phyloP scores from a whole-genome alignment of 208 protist species.

The Crithidia sp. region DNA sequence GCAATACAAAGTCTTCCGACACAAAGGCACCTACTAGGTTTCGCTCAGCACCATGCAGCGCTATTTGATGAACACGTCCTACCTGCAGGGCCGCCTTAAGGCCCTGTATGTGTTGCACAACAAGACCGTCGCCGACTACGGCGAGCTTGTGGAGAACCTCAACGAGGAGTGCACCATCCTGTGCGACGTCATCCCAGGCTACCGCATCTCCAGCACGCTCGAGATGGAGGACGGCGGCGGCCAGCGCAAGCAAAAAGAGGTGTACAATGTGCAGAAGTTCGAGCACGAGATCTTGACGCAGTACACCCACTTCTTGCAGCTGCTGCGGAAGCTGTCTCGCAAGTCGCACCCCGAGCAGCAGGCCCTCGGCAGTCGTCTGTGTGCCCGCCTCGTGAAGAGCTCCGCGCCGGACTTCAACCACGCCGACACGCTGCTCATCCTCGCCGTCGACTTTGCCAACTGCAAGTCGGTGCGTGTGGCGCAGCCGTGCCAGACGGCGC shows the following conservation, averaged over 20 bases:
- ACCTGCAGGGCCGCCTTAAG: constrained; percentile 85
- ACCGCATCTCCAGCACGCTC: constrained; percentile 85
- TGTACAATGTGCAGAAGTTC: constrained; percentile 89
- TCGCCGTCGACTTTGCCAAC: constrained; percentile 89
- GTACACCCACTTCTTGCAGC: constrained; percentile 92
- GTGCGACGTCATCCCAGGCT: constrained; percentile 88
- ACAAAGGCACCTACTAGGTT: too few species aligned
- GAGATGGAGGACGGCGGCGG: constrained; percentile 83
- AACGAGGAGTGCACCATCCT: constrained; percentile 88
- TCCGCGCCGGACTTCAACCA: constrained; percentile 91
- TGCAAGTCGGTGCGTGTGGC: constrained; percentile 88
- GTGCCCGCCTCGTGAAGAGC: constrained; percentile 73
- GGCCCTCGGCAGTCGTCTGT: constrained; percentile 91
- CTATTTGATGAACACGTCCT: constrained; percentile 94
- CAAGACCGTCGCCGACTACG: constrained; percentile 79
- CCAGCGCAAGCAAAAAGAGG: constrained; percentile 90
- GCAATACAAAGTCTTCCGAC: too few species aligned
- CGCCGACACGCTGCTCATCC: constrained; percentile 74
- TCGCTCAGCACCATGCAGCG: constrained; percentile 71
- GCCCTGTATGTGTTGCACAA: constrained; percentile 84
- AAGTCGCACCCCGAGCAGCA: constrained; percentile 93
- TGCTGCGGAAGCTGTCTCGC: constrained; percentile 83
- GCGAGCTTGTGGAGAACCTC: constrained; percentile 85
- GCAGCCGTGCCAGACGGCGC: constrained; percentile 77
- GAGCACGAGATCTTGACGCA: constrained; percentile 92